phyloP scores from a whole-genome alignment of 2,329 filamentous ascomycete species.

The Botryotinia narcissicola region DNA sequence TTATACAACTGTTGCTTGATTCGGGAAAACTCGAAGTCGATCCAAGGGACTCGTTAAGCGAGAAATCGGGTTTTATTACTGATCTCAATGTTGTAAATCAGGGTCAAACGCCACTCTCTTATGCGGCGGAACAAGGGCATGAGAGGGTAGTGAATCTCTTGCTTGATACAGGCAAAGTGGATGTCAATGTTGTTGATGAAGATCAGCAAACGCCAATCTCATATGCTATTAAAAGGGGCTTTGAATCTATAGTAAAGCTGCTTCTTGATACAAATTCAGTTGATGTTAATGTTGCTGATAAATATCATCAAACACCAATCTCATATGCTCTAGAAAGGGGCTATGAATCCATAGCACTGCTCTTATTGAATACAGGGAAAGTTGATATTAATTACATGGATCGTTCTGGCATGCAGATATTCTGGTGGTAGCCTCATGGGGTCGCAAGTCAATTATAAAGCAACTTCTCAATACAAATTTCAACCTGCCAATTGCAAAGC shows the following conservation, averaged over 20 bases:
- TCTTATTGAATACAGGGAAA: neutral
- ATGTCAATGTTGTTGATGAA: no score
- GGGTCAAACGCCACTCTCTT: neutral
- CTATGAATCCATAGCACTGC: no score
- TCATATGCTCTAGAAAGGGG: no score
- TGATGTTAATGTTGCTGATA: neutral
- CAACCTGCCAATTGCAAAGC: no score
- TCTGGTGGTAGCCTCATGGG: no score
- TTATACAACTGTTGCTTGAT: neutral
- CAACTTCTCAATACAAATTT: no score
- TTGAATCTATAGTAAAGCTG: neutral
- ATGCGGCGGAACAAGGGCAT: neutral
- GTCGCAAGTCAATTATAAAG: no score
- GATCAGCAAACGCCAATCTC: no score
- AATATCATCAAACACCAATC: neutral
- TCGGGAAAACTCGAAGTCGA: neutral
- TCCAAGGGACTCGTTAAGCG: rapidly evolving
- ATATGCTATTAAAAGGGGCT: neutral
- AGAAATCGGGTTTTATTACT: no score
- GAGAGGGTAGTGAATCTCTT: neutral
- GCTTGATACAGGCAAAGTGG: neutral
- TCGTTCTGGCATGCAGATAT: no score
- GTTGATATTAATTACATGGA: neutral
- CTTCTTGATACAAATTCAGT: neutral
- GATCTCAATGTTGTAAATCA: no score